Evolutionary conservation across 148 eudicot genomes (phyloP), one percentile per base, ranked within the genome.

Genomic region (Beta vulgaris): DNA sequence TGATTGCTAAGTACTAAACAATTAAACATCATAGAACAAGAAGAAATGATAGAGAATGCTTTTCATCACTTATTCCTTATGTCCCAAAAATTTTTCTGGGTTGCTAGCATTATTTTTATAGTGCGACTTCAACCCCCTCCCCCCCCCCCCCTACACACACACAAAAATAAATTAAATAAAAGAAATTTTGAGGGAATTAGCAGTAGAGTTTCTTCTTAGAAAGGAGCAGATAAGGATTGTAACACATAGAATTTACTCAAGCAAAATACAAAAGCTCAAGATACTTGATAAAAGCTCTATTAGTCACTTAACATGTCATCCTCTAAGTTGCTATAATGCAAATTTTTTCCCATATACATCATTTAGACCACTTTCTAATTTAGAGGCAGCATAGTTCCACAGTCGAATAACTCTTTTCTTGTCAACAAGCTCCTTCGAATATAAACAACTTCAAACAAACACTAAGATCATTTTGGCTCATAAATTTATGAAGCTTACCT

Each of bases 401-500:
- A n/a, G n/a, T n/a, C n/a, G n/a, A n/a, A n/a, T n/a, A n/a, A n/a
- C n/a, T n/a, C n/a, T n/a, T 11, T 58, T 29, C 5, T 28, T 10
- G 62, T 18, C 34, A 25, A 26, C 62, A 58, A 2, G 26, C 10
- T 57, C 34, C 9, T 21, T 13, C 58, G n/a, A 1, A 23, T 54
- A 21, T 54, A 25, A 54, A 21, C 28, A 55, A 58, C 62, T 28
- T 58, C 32, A 58, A 15, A 28, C 16, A 12, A 15, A 49, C 54
- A 49, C 3, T 58, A 28, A 58, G 3, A 25, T 28, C 0, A 26
- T 58, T 28, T 28, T 49, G 16, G 54, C 14, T 29, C 34, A 1
- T 28, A 25, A 10, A 18, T 28, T 15, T 26, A 28, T 28, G 18
- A 74, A 62, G 66, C 77, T 71, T 73, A 91, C 97, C 89, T 84